Conservation (phyloP, 257 asterid genomes). For the Solanum acaule region DNA sequence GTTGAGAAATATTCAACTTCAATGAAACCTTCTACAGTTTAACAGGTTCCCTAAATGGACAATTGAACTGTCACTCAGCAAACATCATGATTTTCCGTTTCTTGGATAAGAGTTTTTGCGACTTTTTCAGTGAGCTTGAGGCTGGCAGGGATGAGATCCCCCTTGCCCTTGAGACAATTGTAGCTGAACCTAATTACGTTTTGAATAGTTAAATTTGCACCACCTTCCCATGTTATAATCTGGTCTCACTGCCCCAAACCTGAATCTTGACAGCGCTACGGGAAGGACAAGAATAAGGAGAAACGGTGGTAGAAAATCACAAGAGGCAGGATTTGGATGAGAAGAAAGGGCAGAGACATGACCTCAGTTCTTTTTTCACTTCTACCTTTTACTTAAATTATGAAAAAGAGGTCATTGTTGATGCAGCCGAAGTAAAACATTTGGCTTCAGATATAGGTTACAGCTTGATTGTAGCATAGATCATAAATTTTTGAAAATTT, state of each 20-base stretch:
- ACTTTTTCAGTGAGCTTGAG: background rate
- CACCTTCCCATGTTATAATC: background rate
- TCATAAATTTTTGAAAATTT: background rate
- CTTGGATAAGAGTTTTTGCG: background rate
- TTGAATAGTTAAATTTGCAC: background rate
- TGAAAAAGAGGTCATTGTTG: background rate
- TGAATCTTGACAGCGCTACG: background rate
- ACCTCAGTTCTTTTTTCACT: background rate
- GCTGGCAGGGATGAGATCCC: background rate
- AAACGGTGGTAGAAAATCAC: background rate
- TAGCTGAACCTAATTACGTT: background rate
- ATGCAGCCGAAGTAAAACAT: background rate
- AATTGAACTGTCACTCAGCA: background rate
- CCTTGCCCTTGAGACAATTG: background rate
- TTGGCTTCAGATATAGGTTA: background rate
- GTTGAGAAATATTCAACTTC: background rate
- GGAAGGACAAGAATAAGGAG: background rate
- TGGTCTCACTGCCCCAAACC: background rate
- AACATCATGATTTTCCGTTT: background rate
- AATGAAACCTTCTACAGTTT: background rate
- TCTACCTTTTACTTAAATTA: background rate
- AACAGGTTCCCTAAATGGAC: background rate
- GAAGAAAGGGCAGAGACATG: background rate
- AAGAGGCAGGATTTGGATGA: background rate
- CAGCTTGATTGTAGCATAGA: background rate